Evolutionary conservation across 495 filamentous ascomycete species (phyloP).

Genomic region (Lasiosphaeriaceae sp.): DNA sequence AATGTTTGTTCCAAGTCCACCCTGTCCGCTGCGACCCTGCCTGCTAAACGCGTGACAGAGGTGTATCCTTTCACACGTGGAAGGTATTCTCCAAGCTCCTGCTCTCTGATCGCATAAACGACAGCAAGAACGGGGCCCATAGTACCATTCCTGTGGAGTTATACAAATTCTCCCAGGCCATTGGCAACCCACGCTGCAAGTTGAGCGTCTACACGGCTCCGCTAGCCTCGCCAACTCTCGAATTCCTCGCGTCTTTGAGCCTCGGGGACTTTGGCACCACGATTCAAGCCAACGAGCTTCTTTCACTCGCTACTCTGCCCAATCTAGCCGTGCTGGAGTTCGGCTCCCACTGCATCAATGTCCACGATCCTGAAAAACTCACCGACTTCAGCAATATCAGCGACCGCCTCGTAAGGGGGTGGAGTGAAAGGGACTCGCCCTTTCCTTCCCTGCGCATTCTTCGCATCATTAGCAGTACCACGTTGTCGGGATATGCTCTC

Average conservation of each 20-base stretch:
- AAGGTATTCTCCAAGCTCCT: neutral
- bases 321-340: slow-evolving; percentile 32
- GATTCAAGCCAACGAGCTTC: slow-evolving; percentile 13
- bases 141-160: neutral
- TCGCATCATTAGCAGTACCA: slow-evolving; percentile 15
- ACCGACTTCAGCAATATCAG: slow-evolving; percentile 11
- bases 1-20: slow-evolving; percentile 2
- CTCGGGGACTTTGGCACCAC: slow-evolving; percentile 10
- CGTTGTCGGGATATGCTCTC: neutral
- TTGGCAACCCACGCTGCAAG: slow-evolving; percentile 7
- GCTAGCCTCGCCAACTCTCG: slow-evolving; percentile 11
- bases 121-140: slow-evolving; percentile 1
- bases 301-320: slow-evolving; percentile 22
- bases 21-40: neutral
- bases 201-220: slow-evolving; percentile 22
- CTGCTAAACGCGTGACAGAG: too few relatives aligned
- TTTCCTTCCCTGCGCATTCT: slow-evolving; percentile 31
- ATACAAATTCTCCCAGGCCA: neutral
- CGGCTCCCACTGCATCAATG: neutral
- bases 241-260: slow-evolving; percentile 28
- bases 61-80: neutral
- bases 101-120: neutral
- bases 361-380: neutral
- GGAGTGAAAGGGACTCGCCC: slow-evolving; percentile 17
- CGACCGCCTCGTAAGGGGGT: slow-evolving; percentile 29